Conservation (phyloP, 148 eudicot genomes). For the Hydrangea macrophylla region DNA sequence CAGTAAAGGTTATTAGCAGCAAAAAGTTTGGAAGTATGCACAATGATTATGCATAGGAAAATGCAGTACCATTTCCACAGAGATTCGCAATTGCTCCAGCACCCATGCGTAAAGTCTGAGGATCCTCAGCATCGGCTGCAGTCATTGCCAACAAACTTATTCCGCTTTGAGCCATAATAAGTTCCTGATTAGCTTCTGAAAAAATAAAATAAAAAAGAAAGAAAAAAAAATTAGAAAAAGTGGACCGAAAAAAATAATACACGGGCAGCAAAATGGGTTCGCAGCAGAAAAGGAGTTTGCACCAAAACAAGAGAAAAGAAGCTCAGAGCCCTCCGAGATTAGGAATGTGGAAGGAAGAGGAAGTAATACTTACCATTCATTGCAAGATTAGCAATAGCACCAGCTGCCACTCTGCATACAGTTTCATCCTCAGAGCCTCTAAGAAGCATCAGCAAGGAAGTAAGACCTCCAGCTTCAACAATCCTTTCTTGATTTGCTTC, state of each 20-base stretch:
- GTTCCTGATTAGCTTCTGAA: conserved; percentile 94
- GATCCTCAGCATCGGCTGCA: conserved; percentile 98
- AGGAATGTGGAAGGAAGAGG: not conserved
- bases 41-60: not conserved
- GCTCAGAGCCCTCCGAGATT: not conserved
- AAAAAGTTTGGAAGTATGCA: not conserved
- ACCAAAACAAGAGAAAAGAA: not conserved
- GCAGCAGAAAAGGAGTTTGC: too few relatives aligned
- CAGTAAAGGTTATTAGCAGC: not conserved
- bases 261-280: not conserved
- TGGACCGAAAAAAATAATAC: not conserved
- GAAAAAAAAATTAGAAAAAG: not conserved
- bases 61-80: conserved; percentile 78
- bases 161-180: conserved; percentile 93
- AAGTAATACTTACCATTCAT: conserved; percentile 69
- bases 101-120: conserved; percentile 98
- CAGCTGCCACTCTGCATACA: conserved; percentile 96
- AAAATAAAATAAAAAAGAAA: conserved; percentile 11
- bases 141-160: conserved; percentile 84
- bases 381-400: conserved; percentile 99
- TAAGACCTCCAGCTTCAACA: conserved; percentile 96
- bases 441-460: conserved; percentile 93
- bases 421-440: conserved; percentile 93
- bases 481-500: conserved; percentile 94
- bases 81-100: conserved; percentile 99